Conservation (phyloP, 805 yeast species). For the Cyberlindnera galapagoensis region DNA sequence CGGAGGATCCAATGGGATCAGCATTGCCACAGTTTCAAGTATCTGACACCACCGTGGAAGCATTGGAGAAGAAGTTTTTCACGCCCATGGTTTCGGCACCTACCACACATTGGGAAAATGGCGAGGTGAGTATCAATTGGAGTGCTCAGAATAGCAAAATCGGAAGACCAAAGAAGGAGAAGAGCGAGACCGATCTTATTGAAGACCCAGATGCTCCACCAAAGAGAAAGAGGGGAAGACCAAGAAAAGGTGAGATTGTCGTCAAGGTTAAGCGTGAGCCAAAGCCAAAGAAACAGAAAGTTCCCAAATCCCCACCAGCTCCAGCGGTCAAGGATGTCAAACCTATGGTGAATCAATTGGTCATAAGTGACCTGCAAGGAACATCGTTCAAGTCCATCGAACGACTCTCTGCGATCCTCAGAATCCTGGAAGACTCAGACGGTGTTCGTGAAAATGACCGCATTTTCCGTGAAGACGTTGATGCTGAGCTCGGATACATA, state of each 20-base stretch:
- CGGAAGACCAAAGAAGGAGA: constrained; percentile 5
- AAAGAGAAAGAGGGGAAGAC: constrained; percentile 21
- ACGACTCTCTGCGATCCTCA: constrained; percentile 37
- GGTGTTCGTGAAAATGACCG: constrained; percentile 42
- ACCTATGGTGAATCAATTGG: background rate
- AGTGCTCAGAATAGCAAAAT: no score
- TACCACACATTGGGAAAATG: constrained; percentile 4
- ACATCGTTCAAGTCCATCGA: constrained; percentile 38
- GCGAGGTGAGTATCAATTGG: constrained; percentile 12
- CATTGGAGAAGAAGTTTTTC: constrained; percentile 21
- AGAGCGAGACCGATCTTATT: background rate
- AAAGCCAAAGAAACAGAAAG: constrained; percentile 1
- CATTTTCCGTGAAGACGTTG: constrained; percentile 33
- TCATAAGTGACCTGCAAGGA: constrained; percentile 30
- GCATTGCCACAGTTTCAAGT: constrained; percentile 16
- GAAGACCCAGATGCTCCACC: constrained; percentile 4
- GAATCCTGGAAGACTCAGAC: constrained; percentile 34
- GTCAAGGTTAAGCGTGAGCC: constrained; percentile 9
- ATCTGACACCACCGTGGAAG: constrained; percentile 12
- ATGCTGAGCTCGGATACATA: constrained; percentile 34
- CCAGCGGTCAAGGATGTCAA: background rate
- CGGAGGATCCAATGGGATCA: constrained; percentile 24
- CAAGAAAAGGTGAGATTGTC: constrained; percentile 18
- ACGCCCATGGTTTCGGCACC: constrained; percentile 20
- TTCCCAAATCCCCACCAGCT: background rate